phyloP scores from a whole-genome alignment of 805 yeast genomes.

The Metschnikowia proteae region DNA sequence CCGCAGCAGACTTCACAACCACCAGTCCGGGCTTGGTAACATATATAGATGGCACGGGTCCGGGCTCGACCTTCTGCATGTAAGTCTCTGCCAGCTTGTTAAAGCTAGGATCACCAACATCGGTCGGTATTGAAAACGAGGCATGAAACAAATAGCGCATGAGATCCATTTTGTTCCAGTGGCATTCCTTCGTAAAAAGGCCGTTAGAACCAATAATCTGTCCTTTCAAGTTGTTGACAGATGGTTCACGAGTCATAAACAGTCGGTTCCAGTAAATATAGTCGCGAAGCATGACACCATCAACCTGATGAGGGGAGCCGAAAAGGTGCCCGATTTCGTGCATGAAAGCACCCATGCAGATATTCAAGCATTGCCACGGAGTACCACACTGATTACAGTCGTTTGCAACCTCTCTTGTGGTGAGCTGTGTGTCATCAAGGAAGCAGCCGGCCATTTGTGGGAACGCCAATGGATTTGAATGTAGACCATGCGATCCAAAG shows the following conservation, averaged over 20 bases:
- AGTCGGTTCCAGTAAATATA: constrained; percentile 78
- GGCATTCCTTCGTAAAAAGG: constrained; percentile 58
- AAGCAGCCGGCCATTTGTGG: constrained; percentile 68
- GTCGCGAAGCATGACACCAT: constrained; percentile 88
- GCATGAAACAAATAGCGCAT: constrained; percentile 79
- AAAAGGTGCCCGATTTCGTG: constrained; percentile 91
- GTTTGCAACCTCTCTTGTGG: constrained; percentile 76
- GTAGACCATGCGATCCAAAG: constrained; percentile 89
- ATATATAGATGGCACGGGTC: constrained; percentile 23
- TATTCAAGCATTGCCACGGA: constrained; percentile 83
- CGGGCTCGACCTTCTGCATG: constrained; percentile 9
- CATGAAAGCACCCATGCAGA: constrained; percentile 90
- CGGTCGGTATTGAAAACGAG: constrained; percentile 68
- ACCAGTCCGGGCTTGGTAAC: constrained; percentile 21
- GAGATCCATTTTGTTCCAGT: constrained; percentile 83
- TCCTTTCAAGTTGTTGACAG: constrained; percentile 44
- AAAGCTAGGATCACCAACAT: constrained; percentile 43
- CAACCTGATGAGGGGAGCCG: constrained; percentile 89
- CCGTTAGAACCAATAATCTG: constrained; percentile 39
- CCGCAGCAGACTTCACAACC: constrained; percentile 51
- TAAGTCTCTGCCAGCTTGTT: constrained; percentile 35
- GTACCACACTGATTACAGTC: constrained; percentile 82
- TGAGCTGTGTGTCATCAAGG: constrained; percentile 64
- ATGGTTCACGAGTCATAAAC: constrained; percentile 67
- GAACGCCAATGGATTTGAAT: constrained; percentile 86